These are phyloP conservation scores for Ascochyta viciae-villosae DNA, from an alignment of 2,329 filamentous ascomycete species.

Conservation along the genomic window DNA sequence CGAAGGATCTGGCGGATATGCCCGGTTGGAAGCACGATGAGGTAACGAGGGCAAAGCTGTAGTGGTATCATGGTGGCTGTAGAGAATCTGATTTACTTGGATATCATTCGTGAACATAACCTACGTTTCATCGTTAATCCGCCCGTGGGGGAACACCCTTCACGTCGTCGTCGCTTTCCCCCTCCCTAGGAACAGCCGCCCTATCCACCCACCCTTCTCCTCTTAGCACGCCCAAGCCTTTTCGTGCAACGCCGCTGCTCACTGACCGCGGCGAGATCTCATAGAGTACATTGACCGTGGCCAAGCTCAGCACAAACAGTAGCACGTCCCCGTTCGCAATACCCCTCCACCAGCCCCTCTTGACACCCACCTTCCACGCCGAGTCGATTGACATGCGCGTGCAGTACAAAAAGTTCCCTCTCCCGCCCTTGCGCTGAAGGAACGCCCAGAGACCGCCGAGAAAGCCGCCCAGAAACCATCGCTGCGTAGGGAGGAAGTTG, in stretches of 20 bases:
- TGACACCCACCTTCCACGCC: slow-evolving; percentile 92
- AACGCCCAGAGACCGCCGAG: slow-evolving; percentile 86
- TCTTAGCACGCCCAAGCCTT: slow-evolving; percentile 74
- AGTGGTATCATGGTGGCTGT: background rate
- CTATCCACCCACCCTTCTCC: slow-evolving; percentile 80
- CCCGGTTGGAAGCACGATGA: slow-evolving; percentile 51
- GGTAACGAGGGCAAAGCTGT: background rate
- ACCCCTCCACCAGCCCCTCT: slow-evolving; percentile 86
- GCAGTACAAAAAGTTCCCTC: slow-evolving; percentile 78
- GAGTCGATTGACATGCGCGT: slow-evolving; percentile 80
- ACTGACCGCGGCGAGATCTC: slow-evolving; percentile 74
- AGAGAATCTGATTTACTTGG: background rate
- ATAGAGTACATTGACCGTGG: slow-evolving; percentile 78
- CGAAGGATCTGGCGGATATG: slow-evolving; percentile 57
- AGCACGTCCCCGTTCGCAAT: slow-evolving; percentile 83
- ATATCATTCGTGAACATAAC: background rate
- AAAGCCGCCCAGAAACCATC: slow-evolving; percentile 90
- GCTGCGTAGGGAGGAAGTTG: slow-evolving; percentile 76
- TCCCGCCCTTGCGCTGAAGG: slow-evolving; percentile 66
- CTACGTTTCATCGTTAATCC: slow-evolving; percentile 7
- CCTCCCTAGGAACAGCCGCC: slow-evolving; percentile 27
- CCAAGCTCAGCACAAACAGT: slow-evolving; percentile 81
- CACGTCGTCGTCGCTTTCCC: slow-evolving; percentile 13
- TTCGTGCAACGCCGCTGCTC: slow-evolving; percentile 70
- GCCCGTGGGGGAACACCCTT: slow-evolving; percentile 7